Conservation (phyloP, 2,329 filamentous ascomycete genomes). For the Exophiala calicioides region DNA sequence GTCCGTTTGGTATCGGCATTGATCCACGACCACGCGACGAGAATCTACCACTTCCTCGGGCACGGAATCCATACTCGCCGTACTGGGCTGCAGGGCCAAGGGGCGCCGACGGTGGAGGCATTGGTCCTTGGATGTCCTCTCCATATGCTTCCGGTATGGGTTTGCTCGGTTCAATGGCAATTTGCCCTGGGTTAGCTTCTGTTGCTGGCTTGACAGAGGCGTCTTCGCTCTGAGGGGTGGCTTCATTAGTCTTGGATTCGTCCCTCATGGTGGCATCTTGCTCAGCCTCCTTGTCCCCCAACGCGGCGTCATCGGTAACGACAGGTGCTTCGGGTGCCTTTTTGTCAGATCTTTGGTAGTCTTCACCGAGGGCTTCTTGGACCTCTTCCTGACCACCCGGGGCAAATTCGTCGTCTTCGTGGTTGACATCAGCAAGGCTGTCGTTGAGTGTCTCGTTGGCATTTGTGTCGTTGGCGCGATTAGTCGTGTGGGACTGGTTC, state of each 20-base stretch:
- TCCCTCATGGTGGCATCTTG: conserved; percentile 7
- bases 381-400: conserved; percentile 39
- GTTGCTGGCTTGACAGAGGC: conserved; percentile 2
- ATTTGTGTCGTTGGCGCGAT: conserved; percentile 14
- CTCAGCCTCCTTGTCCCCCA: conserved; percentile 16
- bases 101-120: conserved; percentile 35
- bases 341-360: conserved; percentile 25
- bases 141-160: conserved; percentile 30
- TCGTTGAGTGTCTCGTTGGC: conserved; percentile 19
- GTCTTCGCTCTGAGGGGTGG: conserved; percentile 1
- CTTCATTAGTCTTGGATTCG: conserved; percentile 7
- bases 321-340: conserved; percentile 9
- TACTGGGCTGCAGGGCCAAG: conserved; percentile 36
- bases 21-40: conserved; percentile 41
- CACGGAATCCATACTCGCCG: conserved; percentile 28
- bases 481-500: conserved; percentile 9
- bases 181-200: conserved; percentile 1
- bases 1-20: conserved; percentile 34
- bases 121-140: conserved; percentile 30
- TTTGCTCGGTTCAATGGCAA: conserved; percentile 28
- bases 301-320: conserved; percentile 5
- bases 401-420: conserved; percentile 38
- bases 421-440: conserved; percentile 20
- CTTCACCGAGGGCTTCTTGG: conserved; percentile 33
- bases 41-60: conserved; percentile 47